Conservation (phyloP, 352 stramenopile species). For the Phytophthora tubulina region DNA sequence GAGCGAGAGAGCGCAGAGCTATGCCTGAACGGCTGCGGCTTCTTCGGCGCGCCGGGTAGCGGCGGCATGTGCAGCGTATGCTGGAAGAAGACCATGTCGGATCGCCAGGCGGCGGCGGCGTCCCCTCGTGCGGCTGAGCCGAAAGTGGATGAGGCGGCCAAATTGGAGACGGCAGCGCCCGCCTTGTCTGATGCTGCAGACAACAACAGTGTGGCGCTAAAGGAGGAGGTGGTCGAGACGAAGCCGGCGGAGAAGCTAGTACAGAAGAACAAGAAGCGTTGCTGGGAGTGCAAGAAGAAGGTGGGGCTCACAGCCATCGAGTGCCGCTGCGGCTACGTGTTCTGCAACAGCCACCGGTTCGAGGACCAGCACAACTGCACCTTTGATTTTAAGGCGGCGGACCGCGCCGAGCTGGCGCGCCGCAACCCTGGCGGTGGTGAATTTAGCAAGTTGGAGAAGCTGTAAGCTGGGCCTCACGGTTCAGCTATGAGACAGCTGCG, state of each 20-base stretch:
- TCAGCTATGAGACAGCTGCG: background rate
- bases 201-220: slow-evolving; percentile 18
- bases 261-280: slow-evolving; percentile 93
- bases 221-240: slow-evolving; percentile 31
- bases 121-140: slow-evolving; percentile 30
- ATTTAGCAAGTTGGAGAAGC: slow-evolving; percentile 89
- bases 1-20: slow-evolving; percentile 80
- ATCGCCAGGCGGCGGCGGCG: slow-evolving; percentile 58
- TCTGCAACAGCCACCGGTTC: slow-evolving; percentile 89
- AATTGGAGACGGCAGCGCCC: slow-evolving; percentile 13
- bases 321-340: slow-evolving; percentile 91
- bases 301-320: slow-evolving; percentile 90
- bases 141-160: slow-evolving; percentile 34
- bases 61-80: slow-evolving; percentile 88
- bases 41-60: slow-evolving; percentile 76
- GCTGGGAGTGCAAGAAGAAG: slow-evolving; percentile 94
- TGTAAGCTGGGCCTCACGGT: slow-evolving; percentile 47
- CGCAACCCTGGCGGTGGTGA: slow-evolving; percentile 83
- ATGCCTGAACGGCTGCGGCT: slow-evolving; percentile 80
- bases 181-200: slow-evolving; percentile 12
- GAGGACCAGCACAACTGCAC: slow-evolving; percentile 87
- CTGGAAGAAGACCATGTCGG: slow-evolving; percentile 89
- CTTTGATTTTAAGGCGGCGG: slow-evolving; percentile 88
- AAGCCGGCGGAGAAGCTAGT: slow-evolving; percentile 48
- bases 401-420: slow-evolving; percentile 78